Percentiles rank a stretch among this genome's conserved stretches.
phyloP scores from a whole-genome alignment of 345 rosid genomes.

The Salix suchowensis region DNA sequence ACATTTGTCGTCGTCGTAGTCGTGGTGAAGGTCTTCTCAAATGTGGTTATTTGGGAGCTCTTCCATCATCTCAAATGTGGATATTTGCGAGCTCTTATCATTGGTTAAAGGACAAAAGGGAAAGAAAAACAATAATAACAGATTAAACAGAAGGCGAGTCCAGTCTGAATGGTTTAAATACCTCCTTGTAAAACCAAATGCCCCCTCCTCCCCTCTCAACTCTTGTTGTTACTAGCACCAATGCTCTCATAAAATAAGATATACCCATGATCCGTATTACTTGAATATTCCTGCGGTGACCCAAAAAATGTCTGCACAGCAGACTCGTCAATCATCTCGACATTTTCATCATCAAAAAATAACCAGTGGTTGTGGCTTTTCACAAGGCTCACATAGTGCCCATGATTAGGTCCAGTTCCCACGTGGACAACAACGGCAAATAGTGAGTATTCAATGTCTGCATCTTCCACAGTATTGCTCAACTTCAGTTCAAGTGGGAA shows the following conservation, averaged over 20 bases:
- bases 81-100: constrained; percentile 29
- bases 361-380: constrained; percentile 99
- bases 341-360: constrained; percentile 93
- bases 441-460: constrained; percentile 85
- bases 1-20: constrained; percentile 32
- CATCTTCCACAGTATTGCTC: constrained; percentile 84
- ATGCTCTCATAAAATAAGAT: constrained; percentile 95
- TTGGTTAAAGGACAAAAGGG: constrained; percentile 19
- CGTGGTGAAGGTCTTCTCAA: constrained; percentile 12
- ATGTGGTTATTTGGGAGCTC: constrained; percentile 21
- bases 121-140: constrained; percentile 18
- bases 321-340: constrained; percentile 97
- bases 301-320: constrained; percentile 98
- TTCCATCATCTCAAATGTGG: constrained; percentile 27
- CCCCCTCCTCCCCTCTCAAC: constrained; percentile 30
- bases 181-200: constrained; percentile 29
- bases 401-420: constrained; percentile 97
- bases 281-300: constrained; percentile 91
- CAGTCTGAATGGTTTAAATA: constrained; percentile 37
- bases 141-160: constrained; percentile 14
- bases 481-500: constrained; percentile 94
- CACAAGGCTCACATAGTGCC: constrained; percentile 95
- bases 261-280: constrained; percentile 96
- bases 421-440: constrained; percentile 98
- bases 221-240: constrained; percentile 46